Conservation (phyloP, 148 eudicot species). For the Vaccinium corymbosum region DNA sequence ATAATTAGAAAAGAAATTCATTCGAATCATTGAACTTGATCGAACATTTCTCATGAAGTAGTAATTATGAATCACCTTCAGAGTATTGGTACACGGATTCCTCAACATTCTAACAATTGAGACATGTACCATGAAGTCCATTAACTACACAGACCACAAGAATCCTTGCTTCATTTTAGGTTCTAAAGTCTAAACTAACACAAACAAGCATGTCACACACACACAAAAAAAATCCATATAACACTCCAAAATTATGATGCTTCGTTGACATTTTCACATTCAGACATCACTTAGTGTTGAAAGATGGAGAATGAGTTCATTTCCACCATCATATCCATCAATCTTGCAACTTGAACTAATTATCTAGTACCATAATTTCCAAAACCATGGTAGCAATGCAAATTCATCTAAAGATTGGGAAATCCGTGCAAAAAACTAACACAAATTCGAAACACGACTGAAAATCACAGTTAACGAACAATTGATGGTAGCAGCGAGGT, state of each 20-base stretch:
- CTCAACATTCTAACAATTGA: neutral
- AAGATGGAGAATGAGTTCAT: neutral
- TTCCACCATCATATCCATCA: neutral
- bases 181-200: neutral
- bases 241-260: too few species aligned
- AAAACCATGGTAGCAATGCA: too few species aligned
- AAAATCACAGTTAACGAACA: too few species aligned
- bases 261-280: neutral
- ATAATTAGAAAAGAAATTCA: neutral
- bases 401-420: too few species aligned
- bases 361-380: neutral
- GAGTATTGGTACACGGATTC: neutral
- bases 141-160: neutral
- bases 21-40: neutral
- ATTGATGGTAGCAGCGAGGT: too few species aligned
- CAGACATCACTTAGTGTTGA: neutral
- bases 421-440: too few species aligned
- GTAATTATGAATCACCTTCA: neutral
- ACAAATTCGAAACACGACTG: too few species aligned
- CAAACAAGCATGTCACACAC: neutral
- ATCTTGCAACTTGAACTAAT: neutral
- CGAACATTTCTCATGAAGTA: neutral
- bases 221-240: neutral
- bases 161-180: neutral
- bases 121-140: neutral